These are phyloP conservation scores for Aspergillaceae sp. DNA, from an alignment of 2,329 filamentous ascomycete genomes.

Conservation along the genomic window DNA sequence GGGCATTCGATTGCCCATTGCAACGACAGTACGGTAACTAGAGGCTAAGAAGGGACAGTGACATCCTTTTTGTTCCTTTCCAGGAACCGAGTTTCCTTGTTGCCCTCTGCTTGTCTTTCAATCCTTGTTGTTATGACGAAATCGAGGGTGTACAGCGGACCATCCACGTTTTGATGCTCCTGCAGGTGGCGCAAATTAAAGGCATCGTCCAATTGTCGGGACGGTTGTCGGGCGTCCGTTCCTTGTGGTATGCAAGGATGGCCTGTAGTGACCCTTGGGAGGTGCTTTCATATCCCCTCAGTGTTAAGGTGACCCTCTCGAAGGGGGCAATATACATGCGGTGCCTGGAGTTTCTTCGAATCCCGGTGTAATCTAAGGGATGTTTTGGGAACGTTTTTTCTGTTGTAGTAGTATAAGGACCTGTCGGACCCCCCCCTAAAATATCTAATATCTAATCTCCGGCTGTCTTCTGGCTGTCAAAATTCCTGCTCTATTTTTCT, in stretches of 20 bases:
- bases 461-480: not conserved
- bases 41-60: conserved; percentile 6
- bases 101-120: conserved; percentile 18
- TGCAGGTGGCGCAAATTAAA: conserved; percentile 16
- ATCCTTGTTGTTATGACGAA: conserved; percentile 24
- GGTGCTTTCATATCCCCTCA: conserved; percentile 16
- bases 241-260: conserved; percentile 33
- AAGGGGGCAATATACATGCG: conserved; percentile 19
- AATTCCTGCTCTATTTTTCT: not conserved
- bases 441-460: conserved; percentile 4
- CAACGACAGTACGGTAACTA: conserved; percentile 10
- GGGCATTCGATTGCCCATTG: conserved; percentile 20
- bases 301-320: conserved; percentile 18
- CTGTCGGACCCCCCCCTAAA: conserved; percentile 12
- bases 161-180: conserved; percentile 26
- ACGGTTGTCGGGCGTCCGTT: conserved; percentile 14
- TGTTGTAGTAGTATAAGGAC: conserved; percentile 22
- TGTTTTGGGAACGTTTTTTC: conserved; percentile 9
- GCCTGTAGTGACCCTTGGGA: conserved; percentile 14
- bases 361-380: conserved; percentile 21
- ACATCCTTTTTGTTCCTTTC: conserved; percentile 12
- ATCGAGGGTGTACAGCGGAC: conserved; percentile 13
- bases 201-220: conserved; percentile 13
- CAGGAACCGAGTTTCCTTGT: conserved; percentile 6
- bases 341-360: conserved; percentile 11